phyloP scores from a whole-genome alignment of 768 basidiomycete genomes.

The Russula virescens region DNA sequence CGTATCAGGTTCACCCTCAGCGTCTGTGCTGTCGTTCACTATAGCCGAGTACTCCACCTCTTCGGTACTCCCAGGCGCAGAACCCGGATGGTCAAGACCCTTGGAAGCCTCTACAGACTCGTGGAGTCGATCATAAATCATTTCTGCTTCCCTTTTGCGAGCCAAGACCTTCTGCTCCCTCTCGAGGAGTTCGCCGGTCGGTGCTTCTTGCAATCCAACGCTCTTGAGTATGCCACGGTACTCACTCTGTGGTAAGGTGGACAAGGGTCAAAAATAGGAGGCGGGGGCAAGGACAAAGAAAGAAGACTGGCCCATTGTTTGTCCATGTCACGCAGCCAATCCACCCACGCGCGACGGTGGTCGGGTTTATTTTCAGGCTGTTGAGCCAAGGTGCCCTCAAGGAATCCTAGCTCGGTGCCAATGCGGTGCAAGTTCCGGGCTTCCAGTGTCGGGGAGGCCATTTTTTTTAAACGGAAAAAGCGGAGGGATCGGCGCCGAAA shows the following conservation, averaged over 20 bases:
- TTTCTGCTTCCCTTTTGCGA: constrained; percentile 20
- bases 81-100: not conserved
- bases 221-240: constrained; percentile 18
- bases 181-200: constrained; percentile 13
- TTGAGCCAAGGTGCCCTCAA: constrained; percentile 7
- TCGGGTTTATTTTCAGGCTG: constrained; percentile 18
- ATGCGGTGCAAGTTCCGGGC: constrained; percentile 20
- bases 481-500: not conserved
- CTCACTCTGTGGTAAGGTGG: constrained; percentile 5
- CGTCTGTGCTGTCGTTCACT: constrained; percentile 20
- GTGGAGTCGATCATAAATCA: constrained; percentile 10
- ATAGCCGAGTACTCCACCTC: constrained; percentile 10
- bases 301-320: constrained; percentile 20
- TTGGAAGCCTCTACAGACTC: constrained; percentile 1
- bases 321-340: constrained; percentile 17
- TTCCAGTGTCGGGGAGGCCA: constrained; percentile 14
- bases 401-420: constrained; percentile 14
- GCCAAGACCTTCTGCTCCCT: constrained; percentile 8
- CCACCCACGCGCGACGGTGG: constrained; percentile 13
- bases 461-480: not conserved
- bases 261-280: constrained; percentile 1
- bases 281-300: not conserved
- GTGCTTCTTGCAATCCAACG: constrained; percentile 18
- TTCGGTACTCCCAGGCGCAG: constrained; percentile 2
- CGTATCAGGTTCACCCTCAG: constrained; percentile 20